Conservation (phyloP, 1,139 yeast genomes). For the Kodamaea plutei region DNA sequence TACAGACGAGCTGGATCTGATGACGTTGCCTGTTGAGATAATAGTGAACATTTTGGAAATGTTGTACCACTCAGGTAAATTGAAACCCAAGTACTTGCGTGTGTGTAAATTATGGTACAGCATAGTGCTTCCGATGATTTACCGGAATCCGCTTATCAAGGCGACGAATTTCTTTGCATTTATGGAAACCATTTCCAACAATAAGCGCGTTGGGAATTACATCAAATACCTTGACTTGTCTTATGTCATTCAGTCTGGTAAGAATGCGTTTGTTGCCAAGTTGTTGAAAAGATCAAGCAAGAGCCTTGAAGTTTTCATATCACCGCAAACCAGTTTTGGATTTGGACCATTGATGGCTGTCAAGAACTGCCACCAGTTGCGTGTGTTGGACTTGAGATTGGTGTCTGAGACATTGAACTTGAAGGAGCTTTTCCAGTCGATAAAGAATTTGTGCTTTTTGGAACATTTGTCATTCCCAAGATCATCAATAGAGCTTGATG, state of each 20-base stretch:
- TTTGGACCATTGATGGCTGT: constrained; percentile 80
- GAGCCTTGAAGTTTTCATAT: constrained; percentile 63
- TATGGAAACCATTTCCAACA: constrained; percentile 60
- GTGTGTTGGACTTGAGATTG: constrained; percentile 71
- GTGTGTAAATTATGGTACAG: constrained; percentile 61
- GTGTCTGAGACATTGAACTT: constrained; percentile 89
- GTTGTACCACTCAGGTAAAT: constrained; percentile 27
- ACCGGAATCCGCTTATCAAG: constrained; percentile 56
- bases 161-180: constrained; percentile 68
- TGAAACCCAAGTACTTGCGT: constrained; percentile 51
- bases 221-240: constrained; percentile 65
- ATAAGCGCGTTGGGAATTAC: constrained; percentile 38
- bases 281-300: constrained; percentile 70
- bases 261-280: constrained; percentile 84
- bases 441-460: constrained; percentile 54
- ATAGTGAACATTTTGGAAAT: constrained; percentile 48
- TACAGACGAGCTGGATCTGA: constrained; percentile 16
- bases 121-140: constrained; percentile 58
- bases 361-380: constrained; percentile 61
- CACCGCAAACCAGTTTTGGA: constrained; percentile 95
- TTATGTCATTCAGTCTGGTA: constrained; percentile 84
- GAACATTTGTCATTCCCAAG: constrained; percentile 85
- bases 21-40: constrained; percentile 58
- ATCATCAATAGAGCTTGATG: constrained; percentile 74
- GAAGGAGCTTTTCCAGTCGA: constrained; percentile 72